Evolutionary conservation across 352 stramenopile species (phyloP), one percentile per base, ranked within the genome.

Genomic region (Phytophthora vignae): DNA sequence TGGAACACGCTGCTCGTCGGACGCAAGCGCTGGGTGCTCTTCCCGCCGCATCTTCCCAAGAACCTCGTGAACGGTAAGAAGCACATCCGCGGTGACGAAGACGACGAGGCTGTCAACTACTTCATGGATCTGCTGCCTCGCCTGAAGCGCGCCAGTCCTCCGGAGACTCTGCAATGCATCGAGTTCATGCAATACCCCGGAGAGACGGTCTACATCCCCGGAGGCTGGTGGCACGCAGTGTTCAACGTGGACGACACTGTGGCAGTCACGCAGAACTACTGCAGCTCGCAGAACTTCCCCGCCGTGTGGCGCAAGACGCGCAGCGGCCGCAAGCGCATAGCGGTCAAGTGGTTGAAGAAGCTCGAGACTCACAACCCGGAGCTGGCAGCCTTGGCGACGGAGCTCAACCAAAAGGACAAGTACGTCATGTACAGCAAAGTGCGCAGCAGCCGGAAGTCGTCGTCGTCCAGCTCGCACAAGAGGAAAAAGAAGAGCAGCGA

Each of bases 1-100:
- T 99, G 97, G 97, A 99, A 99, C 79, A 98, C 94, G 14, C 81
- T 98, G 14, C 87, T 99, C 25, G 81, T 91, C 10, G 97, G 97
- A 5, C 87, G 93, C 19, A 99, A 99, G 83, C 90, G 93, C 61
- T 99, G 97, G 97, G 96, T 99, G 57, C 94, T 99, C 46, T 99
- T 99, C 74, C 97, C 97, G 15, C 96, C 96, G 1, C 85, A 97
- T 40, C 61, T 94, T 9, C 73, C 83, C 11, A 95, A 95, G 65
- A 60, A 75, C 7, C 66, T 92, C 9, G 85, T 92, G 33, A 91
- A 90, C 44, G 88, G 88, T 55, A 97, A 96, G 59, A 81, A 85
- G 42, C 92, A 97, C 70, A 85, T 99, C 6, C 88, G 84, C 33
- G 88, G 87, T 0, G 90, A 89, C 29, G 88, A 96, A 27, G 91